Conservation (phyloP, 2,329 filamentous ascomycete genomes). For the Fusarium palustre region DNA sequence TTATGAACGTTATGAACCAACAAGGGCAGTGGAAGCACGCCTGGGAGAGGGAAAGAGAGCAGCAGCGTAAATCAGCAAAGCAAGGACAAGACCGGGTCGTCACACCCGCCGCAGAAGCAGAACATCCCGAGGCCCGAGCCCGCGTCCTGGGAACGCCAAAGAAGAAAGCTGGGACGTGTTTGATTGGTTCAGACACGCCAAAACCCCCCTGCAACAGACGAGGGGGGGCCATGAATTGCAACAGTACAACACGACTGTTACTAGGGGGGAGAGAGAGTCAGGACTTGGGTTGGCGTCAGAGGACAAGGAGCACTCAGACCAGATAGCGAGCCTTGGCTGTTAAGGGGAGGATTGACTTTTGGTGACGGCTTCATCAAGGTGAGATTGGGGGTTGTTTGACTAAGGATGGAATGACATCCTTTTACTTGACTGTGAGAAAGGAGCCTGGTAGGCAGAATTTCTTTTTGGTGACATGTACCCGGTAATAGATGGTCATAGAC, state of each 20-base stretch:
- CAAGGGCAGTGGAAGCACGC: slow-evolving; percentile 9
- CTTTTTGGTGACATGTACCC: background rate
- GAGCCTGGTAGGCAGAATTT: background rate
- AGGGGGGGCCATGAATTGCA: slow-evolving; percentile 25
- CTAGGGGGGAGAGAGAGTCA: slow-evolving; percentile 8
- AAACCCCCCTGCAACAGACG: background rate
- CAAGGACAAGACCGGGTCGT: slow-evolving; percentile 27
- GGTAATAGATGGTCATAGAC: background rate
- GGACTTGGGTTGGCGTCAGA: slow-evolving; percentile 26
- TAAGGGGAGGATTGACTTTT: slow-evolving; percentile 4
- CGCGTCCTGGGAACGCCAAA: slow-evolving; percentile 47
- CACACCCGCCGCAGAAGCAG: slow-evolving; percentile 44
- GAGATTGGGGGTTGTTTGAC: slow-evolving; percentile 39
- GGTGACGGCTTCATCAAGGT: slow-evolving; percentile 14
- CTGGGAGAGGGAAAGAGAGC: background rate
- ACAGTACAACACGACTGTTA: slow-evolving; percentile 10
- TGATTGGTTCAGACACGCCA: slow-evolving; percentile 42
- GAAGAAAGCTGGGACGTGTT: slow-evolving; percentile 44
- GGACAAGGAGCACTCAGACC: slow-evolving; percentile 24
- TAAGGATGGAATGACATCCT: slow-evolving; percentile 8
- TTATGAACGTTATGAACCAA: slow-evolving; percentile 29
- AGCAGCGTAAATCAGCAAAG: background rate
- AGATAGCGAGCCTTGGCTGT: slow-evolving; percentile 18
- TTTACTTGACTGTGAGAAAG: slow-evolving; percentile 8
- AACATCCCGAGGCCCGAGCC: slow-evolving; percentile 50